Conservation (phyloP, 2,329 filamentous ascomycete species). For the Clarireedia homoeocarpa region DNA sequence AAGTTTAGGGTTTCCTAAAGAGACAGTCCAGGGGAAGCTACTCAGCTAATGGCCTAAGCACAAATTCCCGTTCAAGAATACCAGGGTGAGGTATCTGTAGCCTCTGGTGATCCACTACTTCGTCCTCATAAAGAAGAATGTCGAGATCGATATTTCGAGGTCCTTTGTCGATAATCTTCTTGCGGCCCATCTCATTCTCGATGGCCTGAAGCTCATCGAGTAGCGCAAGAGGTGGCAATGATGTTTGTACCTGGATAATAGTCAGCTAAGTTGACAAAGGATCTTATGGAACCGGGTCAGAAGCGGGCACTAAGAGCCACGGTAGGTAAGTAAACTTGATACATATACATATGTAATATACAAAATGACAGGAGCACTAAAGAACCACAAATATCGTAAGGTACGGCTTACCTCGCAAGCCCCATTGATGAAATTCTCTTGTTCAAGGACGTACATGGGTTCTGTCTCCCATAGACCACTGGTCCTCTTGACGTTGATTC, state of each 20-base stretch:
- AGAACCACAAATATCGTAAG: no score
- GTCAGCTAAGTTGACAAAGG: background rate
- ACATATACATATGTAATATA: background rate
- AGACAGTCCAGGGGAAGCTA: slow-evolving; percentile 28
- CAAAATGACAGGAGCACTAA: background rate
- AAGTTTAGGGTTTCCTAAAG: slow-evolving; percentile 6
- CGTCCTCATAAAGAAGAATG: slow-evolving; percentile 72
- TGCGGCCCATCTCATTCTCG: slow-evolving; percentile 69
- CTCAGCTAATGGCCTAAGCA: slow-evolving; percentile 79
- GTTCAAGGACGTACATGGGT: slow-evolving; percentile 92
- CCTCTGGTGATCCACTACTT: slow-evolving; percentile 57
- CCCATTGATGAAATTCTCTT: slow-evolving; percentile 84
- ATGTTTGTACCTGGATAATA: slow-evolving; percentile 59
- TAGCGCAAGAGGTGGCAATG: slow-evolving; percentile 64
- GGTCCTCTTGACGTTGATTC: slow-evolving; percentile 68
- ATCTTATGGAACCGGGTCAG: no score
- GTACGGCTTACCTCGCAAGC: slow-evolving; percentile 65
- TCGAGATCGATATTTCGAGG: slow-evolving; percentile 93
- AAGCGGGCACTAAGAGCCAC: no score
- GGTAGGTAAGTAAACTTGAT: no score
- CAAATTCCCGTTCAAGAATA: slow-evolving; percentile 89
- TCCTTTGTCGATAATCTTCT: slow-evolving; percentile 85
- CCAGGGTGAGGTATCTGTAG: slow-evolving; percentile 78
- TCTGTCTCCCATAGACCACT: slow-evolving; percentile 91
- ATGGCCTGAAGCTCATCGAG: slow-evolving; percentile 78